Percentiles rank a stretch among this genome's conserved stretches.
phyloP scores from a whole-genome alignment of 257 asterid species.

The Nicotiana knightiana region DNA sequence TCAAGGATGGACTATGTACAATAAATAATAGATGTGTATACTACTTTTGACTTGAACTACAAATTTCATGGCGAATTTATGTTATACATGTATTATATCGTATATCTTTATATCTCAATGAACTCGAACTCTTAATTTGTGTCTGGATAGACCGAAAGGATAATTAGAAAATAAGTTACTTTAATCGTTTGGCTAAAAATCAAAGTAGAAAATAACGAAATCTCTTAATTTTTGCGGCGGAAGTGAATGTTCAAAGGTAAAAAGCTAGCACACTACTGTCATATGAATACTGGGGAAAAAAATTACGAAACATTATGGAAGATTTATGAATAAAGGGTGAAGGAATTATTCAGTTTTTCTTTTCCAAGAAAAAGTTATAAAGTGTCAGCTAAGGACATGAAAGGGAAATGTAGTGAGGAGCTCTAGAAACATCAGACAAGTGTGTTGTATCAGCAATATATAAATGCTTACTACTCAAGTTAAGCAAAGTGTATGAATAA shows the following conservation, averaged over 20 bases:
- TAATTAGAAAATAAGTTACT: not conserved
- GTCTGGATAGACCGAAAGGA: not conserved
- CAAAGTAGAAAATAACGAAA: not conserved
- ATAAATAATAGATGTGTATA: too few relatives aligned
- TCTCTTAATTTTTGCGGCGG: not conserved
- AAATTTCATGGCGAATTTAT: not conserved
- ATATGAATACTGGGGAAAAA: not conserved
- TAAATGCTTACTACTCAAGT: not conserved
- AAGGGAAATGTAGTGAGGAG: not conserved
- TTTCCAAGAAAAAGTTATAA: not conserved
- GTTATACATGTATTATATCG: too few relatives aligned
- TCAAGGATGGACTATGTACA: not conserved
- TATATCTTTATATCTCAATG: too few relatives aligned
- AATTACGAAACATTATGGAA: not conserved
- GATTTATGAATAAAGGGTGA: too few relatives aligned
- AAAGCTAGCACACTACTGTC: not conserved
- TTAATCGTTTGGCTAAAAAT: not conserved
- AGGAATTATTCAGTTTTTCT: too few relatives aligned
- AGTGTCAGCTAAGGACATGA: not conserved
- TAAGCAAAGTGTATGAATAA: not conserved
- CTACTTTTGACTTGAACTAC: not conserved
- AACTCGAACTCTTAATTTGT: not conserved
- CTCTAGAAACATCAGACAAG: not conserved
- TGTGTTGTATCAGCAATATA: not conserved
- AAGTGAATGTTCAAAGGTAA: not conserved